phyloP scores from a whole-genome alignment of 495 filamentous ascomycete species.

The Penicillium angulare region DNA sequence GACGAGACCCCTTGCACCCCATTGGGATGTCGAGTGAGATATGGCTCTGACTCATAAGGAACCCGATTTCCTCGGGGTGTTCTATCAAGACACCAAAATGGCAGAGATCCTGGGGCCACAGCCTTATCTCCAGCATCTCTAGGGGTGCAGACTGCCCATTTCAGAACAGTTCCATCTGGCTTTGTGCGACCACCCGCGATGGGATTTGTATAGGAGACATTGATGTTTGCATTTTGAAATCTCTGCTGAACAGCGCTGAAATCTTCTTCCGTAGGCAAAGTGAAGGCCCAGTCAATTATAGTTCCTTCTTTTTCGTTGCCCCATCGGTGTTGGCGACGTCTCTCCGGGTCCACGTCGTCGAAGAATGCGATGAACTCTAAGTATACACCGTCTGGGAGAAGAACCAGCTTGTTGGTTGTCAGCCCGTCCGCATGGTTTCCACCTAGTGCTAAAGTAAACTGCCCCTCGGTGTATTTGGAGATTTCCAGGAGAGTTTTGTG shows the following conservation, averaged over 20 bases:
- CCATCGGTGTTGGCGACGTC: constrained; percentile 19
- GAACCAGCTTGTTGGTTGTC: constrained; percentile 17
- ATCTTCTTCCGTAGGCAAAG: constrained; percentile 13
- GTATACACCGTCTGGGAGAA: constrained; percentile 18
- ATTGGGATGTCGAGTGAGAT: constrained; percentile 12
- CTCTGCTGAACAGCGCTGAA: constrained; percentile 8
- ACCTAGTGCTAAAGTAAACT: constrained; percentile 15
- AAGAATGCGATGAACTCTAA: constrained; percentile 21
- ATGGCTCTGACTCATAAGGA: constrained; percentile 13
- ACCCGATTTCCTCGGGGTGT: constrained; percentile 18
- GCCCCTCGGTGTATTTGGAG: constrained; percentile 2
- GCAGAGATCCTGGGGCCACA: constrained; percentile 7
- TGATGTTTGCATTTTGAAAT: not conserved
- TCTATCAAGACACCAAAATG: constrained; percentile 23
- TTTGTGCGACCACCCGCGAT: constrained; percentile 11
- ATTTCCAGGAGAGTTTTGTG: constrained; percentile 10
- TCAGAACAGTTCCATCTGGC: constrained; percentile 12
- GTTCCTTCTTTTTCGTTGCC: constrained; percentile 17
- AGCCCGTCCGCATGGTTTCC: constrained; percentile 19
- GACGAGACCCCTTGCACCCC: constrained; percentile 15
- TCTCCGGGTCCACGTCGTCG: constrained; percentile 12
- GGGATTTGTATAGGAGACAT: constrained; percentile 8
- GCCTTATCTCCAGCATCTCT: not conserved
- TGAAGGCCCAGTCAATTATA: constrained; percentile 27
- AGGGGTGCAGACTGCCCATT: constrained; percentile 15